Evolutionary conservation across 257 asterid species (phyloP).

Genomic region (Salvia rosmarinus): DNA sequence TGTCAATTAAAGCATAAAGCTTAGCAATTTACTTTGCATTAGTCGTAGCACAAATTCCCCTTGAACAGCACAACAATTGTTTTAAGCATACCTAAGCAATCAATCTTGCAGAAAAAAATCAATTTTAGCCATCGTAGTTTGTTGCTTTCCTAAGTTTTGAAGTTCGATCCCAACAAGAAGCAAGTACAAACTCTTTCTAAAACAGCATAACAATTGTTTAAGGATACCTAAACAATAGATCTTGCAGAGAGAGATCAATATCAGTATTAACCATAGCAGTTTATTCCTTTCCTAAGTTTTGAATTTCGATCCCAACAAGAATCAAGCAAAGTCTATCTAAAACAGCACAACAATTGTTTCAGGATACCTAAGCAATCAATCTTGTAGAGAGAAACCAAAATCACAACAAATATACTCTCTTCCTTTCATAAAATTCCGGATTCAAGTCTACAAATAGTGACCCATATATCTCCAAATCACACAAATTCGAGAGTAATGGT

Average conservation of each 20-base stretch:
- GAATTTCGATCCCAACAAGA: background rate
- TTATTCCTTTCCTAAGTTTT: conserved; percentile 7
- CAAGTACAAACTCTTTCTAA: background rate
- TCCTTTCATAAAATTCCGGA: conserved; percentile 15
- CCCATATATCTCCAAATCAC: background rate
- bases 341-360: background rate
- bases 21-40: background rate
- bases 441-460: background rate
- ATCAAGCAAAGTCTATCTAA: conserved; percentile 12
- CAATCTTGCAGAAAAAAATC: background rate
- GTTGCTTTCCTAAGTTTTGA: background rate
- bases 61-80: background rate
- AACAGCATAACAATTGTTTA: background rate
- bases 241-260: background rate
- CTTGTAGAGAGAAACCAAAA: background rate
- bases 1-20: background rate
- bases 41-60: conserved; percentile 20
- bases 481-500: background rate
- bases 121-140: too few species aligned
- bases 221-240: background rate
- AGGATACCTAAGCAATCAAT: background rate
- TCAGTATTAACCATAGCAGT: background rate
- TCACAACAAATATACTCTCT: conserved; percentile 14
- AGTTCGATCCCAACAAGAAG: background rate
- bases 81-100: background rate